Evolutionary conservation across 2,329 filamentous ascomycete species (phyloP).

Genomic region (Beauveria rudraprayagi): DNA sequence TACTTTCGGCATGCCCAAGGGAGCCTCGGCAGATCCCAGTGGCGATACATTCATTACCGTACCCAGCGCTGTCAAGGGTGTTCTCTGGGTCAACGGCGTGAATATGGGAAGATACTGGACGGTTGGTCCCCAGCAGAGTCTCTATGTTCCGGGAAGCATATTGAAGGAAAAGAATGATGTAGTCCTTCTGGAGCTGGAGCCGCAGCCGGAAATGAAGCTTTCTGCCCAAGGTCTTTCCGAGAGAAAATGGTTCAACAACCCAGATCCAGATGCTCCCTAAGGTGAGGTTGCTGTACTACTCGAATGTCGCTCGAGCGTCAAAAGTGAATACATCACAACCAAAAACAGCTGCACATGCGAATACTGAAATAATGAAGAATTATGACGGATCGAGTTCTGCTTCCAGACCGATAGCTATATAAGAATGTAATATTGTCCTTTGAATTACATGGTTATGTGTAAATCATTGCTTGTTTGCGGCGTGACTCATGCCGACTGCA

Average conservation of each 20-base stretch:
- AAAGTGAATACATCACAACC: neutral
- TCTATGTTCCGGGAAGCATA: constrained; percentile 35
- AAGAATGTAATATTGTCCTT: neutral
- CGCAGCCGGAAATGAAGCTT: constrained; percentile 14
- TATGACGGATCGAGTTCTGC: accelerated
- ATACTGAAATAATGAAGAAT: neutral
- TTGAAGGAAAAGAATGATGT: constrained; percentile 32
- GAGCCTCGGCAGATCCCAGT: constrained; percentile 13
- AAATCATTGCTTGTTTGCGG: neutral
- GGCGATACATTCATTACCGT: constrained; percentile 32
- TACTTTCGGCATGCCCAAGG: constrained; percentile 19
- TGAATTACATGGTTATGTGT: neutral
- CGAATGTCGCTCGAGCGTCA: no score
- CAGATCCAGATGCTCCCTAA: constrained; percentile 10
- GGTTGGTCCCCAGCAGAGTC: constrained; percentile 38
- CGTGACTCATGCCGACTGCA: neutral
- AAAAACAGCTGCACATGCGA: neutral
- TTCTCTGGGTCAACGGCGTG: constrained; percentile 37
- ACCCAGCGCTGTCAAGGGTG: constrained; percentile 34
- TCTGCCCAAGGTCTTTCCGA: constrained; percentile 6
- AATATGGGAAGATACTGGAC: constrained; percentile 40
- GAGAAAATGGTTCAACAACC: constrained; percentile 13
- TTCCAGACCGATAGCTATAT: no score
- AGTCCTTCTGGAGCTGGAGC: constrained; percentile 36
- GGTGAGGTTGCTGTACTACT: neutral